These are phyloP conservation scores for Parathielavia hyrcaniae DNA, from an alignment of 495 filamentous ascomycete species.

Conservation along the genomic window DNA sequence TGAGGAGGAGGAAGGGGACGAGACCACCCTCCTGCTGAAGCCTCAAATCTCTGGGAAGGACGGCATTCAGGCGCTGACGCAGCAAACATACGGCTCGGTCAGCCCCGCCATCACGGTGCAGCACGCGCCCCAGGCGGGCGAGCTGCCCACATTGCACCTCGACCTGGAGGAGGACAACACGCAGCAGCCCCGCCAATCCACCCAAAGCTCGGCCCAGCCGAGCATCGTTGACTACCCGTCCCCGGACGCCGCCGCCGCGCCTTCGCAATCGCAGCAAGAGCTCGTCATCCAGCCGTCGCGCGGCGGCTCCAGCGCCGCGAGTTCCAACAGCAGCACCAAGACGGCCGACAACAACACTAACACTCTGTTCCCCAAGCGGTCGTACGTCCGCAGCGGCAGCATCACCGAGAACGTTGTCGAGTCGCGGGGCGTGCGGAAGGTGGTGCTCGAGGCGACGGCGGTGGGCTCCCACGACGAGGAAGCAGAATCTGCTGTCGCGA, in stretches of 20 bases:
- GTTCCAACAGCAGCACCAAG: conserved; percentile 13
- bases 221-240: conserved; percentile 1
- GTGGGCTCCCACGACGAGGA: conserved; percentile 46
- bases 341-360: conserved; percentile 16
- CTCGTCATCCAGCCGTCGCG: background rate
- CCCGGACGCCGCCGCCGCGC: background rate
- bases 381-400: conserved; percentile 68
- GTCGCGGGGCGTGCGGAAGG: conserved; percentile 73
- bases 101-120: conserved; percentile 31
- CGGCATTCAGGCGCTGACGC: conserved; percentile 59
- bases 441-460: conserved; percentile 70
- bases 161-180: conserved; percentile 19
- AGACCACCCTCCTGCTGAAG: conserved; percentile 38
- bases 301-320: conserved; percentile 22
- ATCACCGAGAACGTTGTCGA: conserved; percentile 86
- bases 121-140: conserved; percentile 24
- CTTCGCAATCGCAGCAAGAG: background rate
- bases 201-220: conserved; percentile 25
- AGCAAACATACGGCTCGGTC: conserved; percentile 60
- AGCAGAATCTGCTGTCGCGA: conserved; percentile 28
- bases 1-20: conserved; percentile 33
- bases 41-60: conserved; percentile 50
- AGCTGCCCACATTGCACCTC: conserved; percentile 17
- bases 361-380: conserved; percentile 37
- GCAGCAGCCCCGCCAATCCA: conserved; percentile 24